Evolutionary conservation across 495 filamentous ascomycete species (phyloP).

Genomic region (Trichocladium antarcticum): DNA sequence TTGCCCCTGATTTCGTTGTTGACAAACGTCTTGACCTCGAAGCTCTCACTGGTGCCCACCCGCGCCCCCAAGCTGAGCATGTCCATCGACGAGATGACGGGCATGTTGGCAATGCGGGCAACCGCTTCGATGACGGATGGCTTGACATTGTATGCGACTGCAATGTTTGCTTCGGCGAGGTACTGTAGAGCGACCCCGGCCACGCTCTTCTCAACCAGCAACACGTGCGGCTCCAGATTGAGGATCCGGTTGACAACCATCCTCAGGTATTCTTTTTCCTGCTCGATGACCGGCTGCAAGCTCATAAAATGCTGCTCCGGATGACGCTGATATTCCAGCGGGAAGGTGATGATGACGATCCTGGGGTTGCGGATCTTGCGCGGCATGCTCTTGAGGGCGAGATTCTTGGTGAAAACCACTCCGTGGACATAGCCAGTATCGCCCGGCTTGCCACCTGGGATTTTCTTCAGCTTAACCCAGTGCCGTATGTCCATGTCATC

Average conservation of each 20-base stretch:
- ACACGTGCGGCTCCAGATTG: conserved; percentile 67
- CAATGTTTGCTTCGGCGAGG: conserved; percentile 75
- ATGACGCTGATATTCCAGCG: conserved; percentile 90
- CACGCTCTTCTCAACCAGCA: conserved; percentile 83
- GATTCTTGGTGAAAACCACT: conserved; percentile 91
- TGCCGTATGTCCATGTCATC: conserved; percentile 98
- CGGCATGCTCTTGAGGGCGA: conserved; percentile 92
- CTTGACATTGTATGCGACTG: conserved; percentile 93
- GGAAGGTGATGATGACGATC: conserved; percentile 87
- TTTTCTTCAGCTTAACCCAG: conserved; percentile 95
- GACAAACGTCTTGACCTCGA: conserved; percentile 92
- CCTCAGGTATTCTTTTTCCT: conserved; percentile 87
- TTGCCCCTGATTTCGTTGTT: conserved; percentile 56
- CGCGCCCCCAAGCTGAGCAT: conserved; percentile 77
- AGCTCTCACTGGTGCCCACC: conserved; percentile 68
- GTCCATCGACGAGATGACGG: conserved; percentile 89
- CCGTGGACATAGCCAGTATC: conserved; percentile 94
- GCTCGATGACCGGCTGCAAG: conserved; percentile 88
- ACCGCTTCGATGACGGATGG: conserved; percentile 90
- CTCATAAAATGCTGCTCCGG: conserved; percentile 95
- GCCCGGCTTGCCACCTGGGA: conserved; percentile 74
- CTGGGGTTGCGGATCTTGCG: conserved; percentile 72
- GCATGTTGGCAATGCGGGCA: conserved; percentile 77
- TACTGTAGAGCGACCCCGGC: conserved; percentile 83
- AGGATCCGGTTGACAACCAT: conserved; percentile 90